Evolutionary conservation across 306 rosid genomes (phyloP).

Genomic region (Ziziphus jujuba): DNA sequence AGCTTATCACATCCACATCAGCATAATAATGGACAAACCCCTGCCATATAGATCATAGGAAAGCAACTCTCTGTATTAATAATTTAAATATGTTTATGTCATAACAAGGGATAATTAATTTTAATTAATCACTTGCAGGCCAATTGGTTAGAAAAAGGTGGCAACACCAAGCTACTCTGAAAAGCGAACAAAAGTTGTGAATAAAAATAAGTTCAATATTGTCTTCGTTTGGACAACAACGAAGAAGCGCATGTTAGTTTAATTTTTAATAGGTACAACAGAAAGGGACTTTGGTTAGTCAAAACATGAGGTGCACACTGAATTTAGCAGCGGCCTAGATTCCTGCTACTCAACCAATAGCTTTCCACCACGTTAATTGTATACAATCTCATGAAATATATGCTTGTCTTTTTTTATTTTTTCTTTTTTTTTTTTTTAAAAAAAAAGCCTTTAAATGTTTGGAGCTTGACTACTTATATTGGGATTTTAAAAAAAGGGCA

Average conservation of each 20-base stretch:
- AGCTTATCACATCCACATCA: constrained; percentile 7
- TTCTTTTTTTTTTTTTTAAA: too few relatives aligned
- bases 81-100: neutral
- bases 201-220: neutral
- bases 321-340: neutral
- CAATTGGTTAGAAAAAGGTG: neutral
- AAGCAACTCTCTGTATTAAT: neutral
- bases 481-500: too few relatives aligned
- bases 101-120: neutral
- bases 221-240: neutral
- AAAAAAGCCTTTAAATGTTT: too few relatives aligned
- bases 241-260: constrained; percentile 2
- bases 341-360: constrained; percentile 1
- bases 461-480: too few relatives aligned
- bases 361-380: neutral
- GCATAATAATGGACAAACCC: constrained; percentile 23
- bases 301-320: neutral
- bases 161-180: too few relatives aligned
- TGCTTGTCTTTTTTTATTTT: neutral
- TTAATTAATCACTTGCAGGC: neutral
- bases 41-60: constrained; percentile 20
- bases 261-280: neutral
- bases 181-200: neutral
- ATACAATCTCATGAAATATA: neutral
- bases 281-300: neutral